Evolutionary conservation across 805 yeast species (phyloP).

Genomic region (Ogataea henricii): DNA sequence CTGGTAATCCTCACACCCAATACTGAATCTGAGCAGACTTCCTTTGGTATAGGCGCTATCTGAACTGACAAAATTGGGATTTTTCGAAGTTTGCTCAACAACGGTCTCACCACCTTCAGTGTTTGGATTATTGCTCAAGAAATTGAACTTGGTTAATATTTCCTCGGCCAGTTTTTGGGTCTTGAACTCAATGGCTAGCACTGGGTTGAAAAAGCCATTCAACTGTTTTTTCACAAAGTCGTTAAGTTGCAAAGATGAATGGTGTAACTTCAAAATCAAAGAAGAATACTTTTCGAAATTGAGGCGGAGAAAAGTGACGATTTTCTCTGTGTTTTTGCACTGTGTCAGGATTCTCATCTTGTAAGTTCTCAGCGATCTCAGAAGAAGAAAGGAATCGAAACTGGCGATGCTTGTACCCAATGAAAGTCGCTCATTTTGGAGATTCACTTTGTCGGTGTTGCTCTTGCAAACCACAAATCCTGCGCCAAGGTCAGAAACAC

Average conservation of each 20-base stretch:
- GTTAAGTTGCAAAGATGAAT: conserved; percentile 51
- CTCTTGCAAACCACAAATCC: conserved; percentile 50
- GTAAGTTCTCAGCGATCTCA: conserved; percentile 52
- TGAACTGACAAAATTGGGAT: conserved; percentile 32
- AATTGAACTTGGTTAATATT: conserved; percentile 48
- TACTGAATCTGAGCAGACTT: conserved; percentile 46
- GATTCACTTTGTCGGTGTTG: conserved; percentile 32
- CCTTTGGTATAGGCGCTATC: conserved; percentile 17
- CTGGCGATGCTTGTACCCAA: conserved; percentile 56
- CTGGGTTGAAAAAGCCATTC: conserved; percentile 47
- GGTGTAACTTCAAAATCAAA: conserved; percentile 40
- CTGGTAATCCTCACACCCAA: conserved; percentile 55
- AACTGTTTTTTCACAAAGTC: conserved; percentile 42
- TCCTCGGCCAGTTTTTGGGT: conserved; percentile 39
- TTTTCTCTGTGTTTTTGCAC: conserved; percentile 44
- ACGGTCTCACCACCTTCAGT: conserved; percentile 53
- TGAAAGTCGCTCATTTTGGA: conserved; percentile 43
- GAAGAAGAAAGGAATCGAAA: conserved; percentile 48
- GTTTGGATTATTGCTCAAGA: conserved; percentile 50
- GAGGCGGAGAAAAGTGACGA: conserved; percentile 41
- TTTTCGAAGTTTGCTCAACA: conserved; percentile 45
- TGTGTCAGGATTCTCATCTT: conserved; percentile 52
- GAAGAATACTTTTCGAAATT: conserved; percentile 37
- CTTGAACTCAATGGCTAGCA: conserved; percentile 45
- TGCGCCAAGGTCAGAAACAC: conserved; percentile 56